Evolutionary conservation across 306 rosid species (phyloP).

Genomic region (Abrus precatorius): DNA sequence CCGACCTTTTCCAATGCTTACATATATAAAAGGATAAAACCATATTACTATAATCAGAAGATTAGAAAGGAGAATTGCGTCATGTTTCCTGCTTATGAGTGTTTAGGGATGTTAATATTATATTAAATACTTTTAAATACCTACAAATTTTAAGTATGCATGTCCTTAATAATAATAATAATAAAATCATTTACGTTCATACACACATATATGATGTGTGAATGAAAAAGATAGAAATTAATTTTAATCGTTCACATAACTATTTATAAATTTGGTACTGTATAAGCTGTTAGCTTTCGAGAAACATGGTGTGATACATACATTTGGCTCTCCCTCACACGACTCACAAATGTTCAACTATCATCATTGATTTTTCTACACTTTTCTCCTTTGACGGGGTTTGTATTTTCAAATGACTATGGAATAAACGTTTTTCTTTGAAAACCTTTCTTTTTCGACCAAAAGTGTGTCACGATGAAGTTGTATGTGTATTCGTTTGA

Average conservation of each 20-base stretch:
- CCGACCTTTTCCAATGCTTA: constrained; percentile 40
- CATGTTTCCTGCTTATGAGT: not conserved
- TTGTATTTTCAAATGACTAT: not conserved
- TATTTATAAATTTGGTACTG: not conserved
- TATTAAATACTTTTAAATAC: too few species aligned
- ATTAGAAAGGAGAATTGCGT: not conserved
- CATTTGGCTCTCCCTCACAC: not conserved
- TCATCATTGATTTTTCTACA: not conserved
- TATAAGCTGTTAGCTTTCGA: not conserved
- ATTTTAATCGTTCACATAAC: not conserved
- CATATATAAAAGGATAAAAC: not conserved
- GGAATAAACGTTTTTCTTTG: not conserved
- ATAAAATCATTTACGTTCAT: not conserved
- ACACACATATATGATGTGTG: not conserved
- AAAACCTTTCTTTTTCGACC: not conserved
- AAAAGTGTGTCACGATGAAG: not conserved
- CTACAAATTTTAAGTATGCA: not conserved
- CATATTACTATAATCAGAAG: not conserved
- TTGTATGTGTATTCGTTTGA: too few species aligned
- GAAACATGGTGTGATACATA: not conserved
- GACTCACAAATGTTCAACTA: not conserved
- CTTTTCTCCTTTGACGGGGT: not conserved
- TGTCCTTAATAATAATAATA: not conserved
- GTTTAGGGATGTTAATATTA: not conserved
- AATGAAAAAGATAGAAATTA: not conserved